These are phyloP conservation scores for Casuarina equisetifolia DNA, from an alignment of 306 rosid species.

Conservation along the genomic window DNA sequence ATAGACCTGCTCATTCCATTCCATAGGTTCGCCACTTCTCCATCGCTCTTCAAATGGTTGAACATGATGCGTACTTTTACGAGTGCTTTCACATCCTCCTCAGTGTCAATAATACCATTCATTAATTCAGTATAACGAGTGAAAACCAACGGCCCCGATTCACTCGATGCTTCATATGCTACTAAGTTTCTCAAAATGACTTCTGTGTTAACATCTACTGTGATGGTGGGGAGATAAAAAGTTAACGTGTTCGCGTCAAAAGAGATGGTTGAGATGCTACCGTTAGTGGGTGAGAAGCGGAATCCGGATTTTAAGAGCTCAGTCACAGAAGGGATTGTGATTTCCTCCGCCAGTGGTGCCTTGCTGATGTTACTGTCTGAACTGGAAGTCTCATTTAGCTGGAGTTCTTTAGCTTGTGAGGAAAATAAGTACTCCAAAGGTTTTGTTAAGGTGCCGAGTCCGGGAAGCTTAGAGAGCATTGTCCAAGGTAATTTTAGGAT, in stretches of 20 bases:
- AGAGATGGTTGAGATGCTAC: conserved; percentile 43
- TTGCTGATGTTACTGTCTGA: conserved; percentile 18
- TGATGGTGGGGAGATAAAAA: conserved; percentile 55
- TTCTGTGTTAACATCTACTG: conserved; percentile 36
- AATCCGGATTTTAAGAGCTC: conserved; percentile 50
- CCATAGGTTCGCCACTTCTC: conserved; percentile 60
- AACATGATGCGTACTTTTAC: conserved; percentile 53
- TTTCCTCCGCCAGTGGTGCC: conserved; percentile 72
- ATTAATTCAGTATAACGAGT: conserved; percentile 65
- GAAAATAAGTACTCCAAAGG: conserved; percentile 38
- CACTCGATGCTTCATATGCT: neutral
- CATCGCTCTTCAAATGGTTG: conserved; percentile 68
- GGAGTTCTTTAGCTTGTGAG: conserved; percentile 30
- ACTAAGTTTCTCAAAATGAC: no score
- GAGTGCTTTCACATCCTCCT: conserved; percentile 61
- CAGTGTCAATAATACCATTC: conserved; percentile 34
- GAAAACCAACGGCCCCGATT: conserved; percentile 59
- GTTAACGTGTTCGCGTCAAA: conserved; percentile 46
- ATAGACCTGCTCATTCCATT: conserved; percentile 75
- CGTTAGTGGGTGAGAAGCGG: conserved; percentile 39
- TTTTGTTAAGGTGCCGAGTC: conserved; percentile 32
- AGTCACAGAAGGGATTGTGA: conserved; percentile 63
- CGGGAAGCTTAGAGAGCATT: conserved; percentile 58
- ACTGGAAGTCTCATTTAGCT: conserved; percentile 23
- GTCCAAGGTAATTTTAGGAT: conserved; percentile 62